Conservation (phyloP, 257 asterid genomes). For the Galeopsis tetrahit region DNA sequence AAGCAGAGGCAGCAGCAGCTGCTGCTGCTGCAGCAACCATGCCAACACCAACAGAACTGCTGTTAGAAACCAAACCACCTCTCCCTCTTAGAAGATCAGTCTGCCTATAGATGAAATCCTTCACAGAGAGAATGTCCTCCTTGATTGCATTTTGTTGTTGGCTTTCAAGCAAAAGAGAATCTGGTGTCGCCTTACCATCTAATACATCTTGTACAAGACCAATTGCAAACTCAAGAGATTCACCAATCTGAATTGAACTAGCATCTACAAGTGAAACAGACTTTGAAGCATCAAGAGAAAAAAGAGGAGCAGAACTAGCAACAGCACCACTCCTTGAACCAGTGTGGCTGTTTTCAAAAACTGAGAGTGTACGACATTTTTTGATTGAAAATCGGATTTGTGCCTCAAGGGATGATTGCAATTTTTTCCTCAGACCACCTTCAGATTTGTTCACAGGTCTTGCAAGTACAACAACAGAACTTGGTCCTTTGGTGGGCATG, state of each 20-base stretch:
- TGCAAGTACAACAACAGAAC: constrained; percentile 81
- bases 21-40: constrained; percentile 96
- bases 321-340: constrained; percentile 63
- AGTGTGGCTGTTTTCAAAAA: constrained; percentile 63
- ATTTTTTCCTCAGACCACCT: constrained; percentile 72
- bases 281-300: constrained; percentile 85
- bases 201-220: constrained; percentile 75
- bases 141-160: constrained; percentile 58
- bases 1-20: constrained; percentile 87
- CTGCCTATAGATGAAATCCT: constrained; percentile 85
- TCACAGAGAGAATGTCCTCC: constrained; percentile 76
- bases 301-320: constrained; percentile 64
- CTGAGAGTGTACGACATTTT: constrained; percentile 85
- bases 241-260: constrained; percentile 62
- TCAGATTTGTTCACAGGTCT: constrained; percentile 74
- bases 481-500: constrained; percentile 66
- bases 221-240: constrained; percentile 85
- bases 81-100: constrained; percentile 79
- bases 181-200: constrained; percentile 86
- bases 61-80: constrained; percentile 60
- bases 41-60: constrained; percentile 76
- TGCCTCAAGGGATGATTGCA: constrained; percentile 96
- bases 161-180: constrained; percentile 85
- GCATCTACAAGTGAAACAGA: constrained; percentile 78
- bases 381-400: constrained; percentile 91